Conservation (phyloP, 1,284 basidiomycete genomes). For the Irpex lacteus region DNA sequence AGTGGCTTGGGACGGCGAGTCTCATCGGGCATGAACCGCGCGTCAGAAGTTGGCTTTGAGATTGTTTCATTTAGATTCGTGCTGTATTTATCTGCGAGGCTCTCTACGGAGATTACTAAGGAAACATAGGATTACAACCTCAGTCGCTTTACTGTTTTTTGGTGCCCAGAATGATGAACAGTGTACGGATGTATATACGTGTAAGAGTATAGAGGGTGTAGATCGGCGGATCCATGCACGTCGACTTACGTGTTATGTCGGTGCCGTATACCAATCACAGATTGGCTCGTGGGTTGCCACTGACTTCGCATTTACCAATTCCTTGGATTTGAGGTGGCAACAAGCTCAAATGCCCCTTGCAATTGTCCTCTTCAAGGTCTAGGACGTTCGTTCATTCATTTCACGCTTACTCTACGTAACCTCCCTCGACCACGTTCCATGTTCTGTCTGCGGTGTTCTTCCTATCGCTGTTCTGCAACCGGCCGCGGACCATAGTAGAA, state of each 20-base stretch:
- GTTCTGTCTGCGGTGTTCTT: neutral
- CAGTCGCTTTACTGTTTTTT: neutral
- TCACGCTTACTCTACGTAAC: neutral
- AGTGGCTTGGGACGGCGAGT: neutral
- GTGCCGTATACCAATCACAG: neutral
- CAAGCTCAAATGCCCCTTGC: neutral
- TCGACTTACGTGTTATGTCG: neutral
- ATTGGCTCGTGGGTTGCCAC: neutral
- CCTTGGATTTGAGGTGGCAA: neutral
- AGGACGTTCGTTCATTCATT: neutral
- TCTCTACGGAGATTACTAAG: neutral
- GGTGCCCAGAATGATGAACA: neutral
- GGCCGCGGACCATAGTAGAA: neutral
- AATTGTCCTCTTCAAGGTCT: neutral
- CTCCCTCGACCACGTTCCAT: neutral
- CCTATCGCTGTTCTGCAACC: neutral
- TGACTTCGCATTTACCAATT: neutral
- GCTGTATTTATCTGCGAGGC: constrained; percentile 3
- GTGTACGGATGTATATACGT: neutral
- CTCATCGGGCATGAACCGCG: constrained; percentile 6
- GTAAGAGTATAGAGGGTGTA: neutral
- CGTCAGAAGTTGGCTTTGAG: constrained; percentile 1
- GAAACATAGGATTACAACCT: neutral
- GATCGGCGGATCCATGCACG: neutral
- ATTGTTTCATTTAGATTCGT: neutral